Conservation (phyloP, 2,329 filamentous ascomycete genomes). For the Cucurbitaria berberidis region DNA sequence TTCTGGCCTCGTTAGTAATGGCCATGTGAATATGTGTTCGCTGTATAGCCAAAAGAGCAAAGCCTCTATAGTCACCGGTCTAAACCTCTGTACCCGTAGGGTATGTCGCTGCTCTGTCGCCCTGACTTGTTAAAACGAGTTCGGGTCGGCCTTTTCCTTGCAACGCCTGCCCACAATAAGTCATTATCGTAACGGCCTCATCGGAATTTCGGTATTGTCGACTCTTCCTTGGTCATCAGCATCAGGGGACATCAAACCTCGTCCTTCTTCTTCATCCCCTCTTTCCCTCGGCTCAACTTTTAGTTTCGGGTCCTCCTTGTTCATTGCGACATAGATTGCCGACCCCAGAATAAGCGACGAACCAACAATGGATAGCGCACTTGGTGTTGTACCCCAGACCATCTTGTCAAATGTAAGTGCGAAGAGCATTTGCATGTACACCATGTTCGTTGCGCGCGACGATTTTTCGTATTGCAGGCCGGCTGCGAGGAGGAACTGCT, state of each 20-base stretch:
- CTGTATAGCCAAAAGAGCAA: not conserved
- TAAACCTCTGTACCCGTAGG: too few relatives aligned
- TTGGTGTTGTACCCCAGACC: slow-evolving; percentile 66
- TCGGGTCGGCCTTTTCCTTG: not conserved
- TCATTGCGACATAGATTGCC: slow-evolving; percentile 68
- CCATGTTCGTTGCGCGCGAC: slow-evolving; percentile 67
- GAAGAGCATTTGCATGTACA: slow-evolving; percentile 74
- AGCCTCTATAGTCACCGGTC: too few relatives aligned
- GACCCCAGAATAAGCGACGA: slow-evolving; percentile 69
- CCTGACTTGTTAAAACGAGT: too few relatives aligned
- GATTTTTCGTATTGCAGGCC: slow-evolving; percentile 75
- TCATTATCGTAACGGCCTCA: slow-evolving; percentile 24
- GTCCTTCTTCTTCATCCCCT: slow-evolving; percentile 41
- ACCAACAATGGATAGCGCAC: slow-evolving; percentile 64
- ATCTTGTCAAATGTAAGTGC: slow-evolving; percentile 69
- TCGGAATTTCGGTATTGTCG: slow-evolving; percentile 21
- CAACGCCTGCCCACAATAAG: not conserved
- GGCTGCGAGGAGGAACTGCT: slow-evolving; percentile 81
- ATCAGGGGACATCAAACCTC: slow-evolving; percentile 35
- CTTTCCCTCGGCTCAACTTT: slow-evolving; percentile 15
- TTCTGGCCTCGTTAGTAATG: not conserved
- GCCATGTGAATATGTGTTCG: not conserved
- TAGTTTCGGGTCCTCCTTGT: slow-evolving; percentile 50
- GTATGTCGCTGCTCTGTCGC: not conserved
- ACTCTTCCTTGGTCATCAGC: slow-evolving; percentile 15